Evolutionary conservation across 148 eudicot genomes (phyloP).

Genomic region (Salicornia ramosissima): DNA sequence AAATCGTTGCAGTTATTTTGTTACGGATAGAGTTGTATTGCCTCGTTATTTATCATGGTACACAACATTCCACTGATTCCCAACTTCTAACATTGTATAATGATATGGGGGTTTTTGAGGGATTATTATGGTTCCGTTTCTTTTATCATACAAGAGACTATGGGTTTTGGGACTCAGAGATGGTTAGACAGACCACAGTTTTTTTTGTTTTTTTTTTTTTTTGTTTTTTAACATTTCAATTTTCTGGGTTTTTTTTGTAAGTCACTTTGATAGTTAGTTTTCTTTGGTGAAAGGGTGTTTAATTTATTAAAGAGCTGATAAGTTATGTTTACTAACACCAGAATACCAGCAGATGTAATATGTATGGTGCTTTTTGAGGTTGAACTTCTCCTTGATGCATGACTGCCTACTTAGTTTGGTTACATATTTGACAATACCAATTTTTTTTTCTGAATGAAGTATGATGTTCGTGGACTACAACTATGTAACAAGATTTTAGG

Average conservation of each 20-base stretch:
- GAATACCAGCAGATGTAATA: no score
- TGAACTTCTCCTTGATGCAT: slow-evolving; percentile 12
- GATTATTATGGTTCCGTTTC: background rate
- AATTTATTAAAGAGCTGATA: background rate
- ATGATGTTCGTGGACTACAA: background rate
- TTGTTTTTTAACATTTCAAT: no score
- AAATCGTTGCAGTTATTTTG: no score
- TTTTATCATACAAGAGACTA: slow-evolving; percentile 1
- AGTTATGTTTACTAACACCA: slow-evolving; percentile 14
- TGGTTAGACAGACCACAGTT: background rate
- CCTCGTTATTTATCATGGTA: background rate
- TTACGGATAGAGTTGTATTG: no score
- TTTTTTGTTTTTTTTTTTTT: background rate
- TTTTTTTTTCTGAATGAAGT: background rate
- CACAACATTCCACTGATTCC: background rate
- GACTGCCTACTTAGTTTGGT: background rate
- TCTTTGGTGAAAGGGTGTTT: background rate
- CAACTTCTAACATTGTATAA: background rate
- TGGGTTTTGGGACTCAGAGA: background rate
- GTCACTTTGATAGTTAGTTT: slow-evolving; percentile 7
- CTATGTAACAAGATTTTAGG: background rate
- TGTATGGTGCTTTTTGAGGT: slow-evolving; percentile 31
- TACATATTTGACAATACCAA: background rate
- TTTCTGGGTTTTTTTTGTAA: background rate
- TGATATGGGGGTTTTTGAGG: background rate